Evolutionary conservation across 2,329 filamentous ascomycete species (phyloP).

Genomic region (Hymenoscyphus linearis): DNA sequence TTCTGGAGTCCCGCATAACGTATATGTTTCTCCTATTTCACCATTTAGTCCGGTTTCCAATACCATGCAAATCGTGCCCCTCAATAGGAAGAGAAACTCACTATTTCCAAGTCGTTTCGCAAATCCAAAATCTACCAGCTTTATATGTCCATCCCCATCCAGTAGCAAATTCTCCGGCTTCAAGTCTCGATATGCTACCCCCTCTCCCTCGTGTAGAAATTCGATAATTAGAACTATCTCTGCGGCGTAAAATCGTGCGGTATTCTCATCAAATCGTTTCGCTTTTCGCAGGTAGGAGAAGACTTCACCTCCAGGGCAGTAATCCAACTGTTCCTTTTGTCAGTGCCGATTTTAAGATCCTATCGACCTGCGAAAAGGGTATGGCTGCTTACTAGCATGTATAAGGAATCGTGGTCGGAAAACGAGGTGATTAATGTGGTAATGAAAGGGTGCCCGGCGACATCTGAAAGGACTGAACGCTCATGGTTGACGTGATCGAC

Average conservation of each 20-base stretch:
- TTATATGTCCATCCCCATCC: slow-evolving; percentile 72
- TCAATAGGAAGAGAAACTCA: slow-evolving; percentile 28
- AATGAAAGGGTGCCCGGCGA: slow-evolving; percentile 79
- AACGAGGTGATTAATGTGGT: slow-evolving; percentile 74
- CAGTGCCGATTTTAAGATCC: not conserved
- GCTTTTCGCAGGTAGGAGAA: slow-evolving; percentile 77
- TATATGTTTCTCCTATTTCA: slow-evolving; percentile 64
- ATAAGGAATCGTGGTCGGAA: slow-evolving; percentile 71
- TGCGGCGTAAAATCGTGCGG: slow-evolving; percentile 75
- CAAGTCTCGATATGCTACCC: slow-evolving; percentile 74
- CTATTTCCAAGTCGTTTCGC: slow-evolving; percentile 68
- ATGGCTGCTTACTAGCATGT: slow-evolving; percentile 56
- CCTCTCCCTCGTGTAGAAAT: slow-evolving; percentile 73
- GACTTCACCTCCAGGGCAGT: slow-evolving; percentile 77
- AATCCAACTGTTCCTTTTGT: slow-evolving; percentile 52
- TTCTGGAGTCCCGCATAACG: slow-evolving; percentile 76
- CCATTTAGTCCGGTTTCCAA: slow-evolving; percentile 13
- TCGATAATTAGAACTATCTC: slow-evolving; percentile 80
- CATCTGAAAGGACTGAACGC: slow-evolving; percentile 69
- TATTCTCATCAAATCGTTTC: slow-evolving; percentile 72
- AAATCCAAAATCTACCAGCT: slow-evolving; percentile 81
- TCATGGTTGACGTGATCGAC: slow-evolving; percentile 84
- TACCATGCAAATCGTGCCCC: not conserved
- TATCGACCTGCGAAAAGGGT: not conserved
- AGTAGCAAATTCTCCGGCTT: slow-evolving; percentile 81